A percentile compares a stretch with the other conserved stretches of the same genome.
These are phyloP conservation scores for Fusarium miscanthi DNA, from an alignment of 2,329 filamentous ascomycete species.

Conservation along the genomic window DNA sequence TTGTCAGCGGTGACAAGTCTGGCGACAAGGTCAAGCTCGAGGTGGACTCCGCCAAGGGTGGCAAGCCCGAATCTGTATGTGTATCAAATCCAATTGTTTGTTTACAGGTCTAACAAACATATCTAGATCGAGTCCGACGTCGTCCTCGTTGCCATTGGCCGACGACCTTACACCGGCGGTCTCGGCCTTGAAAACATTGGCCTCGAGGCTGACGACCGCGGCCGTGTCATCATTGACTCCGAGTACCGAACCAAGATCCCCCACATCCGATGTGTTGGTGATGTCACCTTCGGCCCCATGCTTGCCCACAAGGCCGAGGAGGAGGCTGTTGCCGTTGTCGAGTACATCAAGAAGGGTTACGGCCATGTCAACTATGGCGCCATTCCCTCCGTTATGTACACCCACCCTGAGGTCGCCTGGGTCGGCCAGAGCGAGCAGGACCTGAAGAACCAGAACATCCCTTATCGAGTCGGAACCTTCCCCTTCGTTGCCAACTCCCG, in stretches of 20 bases:
- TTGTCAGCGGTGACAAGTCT: constrained; percentile 82
- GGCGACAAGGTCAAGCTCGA: constrained; percentile 83
- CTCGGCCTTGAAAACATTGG: constrained; percentile 95
- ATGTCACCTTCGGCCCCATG: constrained; percentile 98
- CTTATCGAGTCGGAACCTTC: constrained; percentile 94
- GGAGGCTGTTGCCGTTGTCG: constrained; percentile 92
- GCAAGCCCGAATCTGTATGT: constrained; percentile 89
- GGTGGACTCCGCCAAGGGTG: constrained; percentile 93
- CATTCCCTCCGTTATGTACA: constrained; percentile 99
- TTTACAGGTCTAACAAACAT: constrained; percentile 36
- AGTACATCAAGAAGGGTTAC: constrained; percentile 98
- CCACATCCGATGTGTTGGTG: constrained; percentile 96
- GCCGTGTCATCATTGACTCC: constrained; percentile 95
- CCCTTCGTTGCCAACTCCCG: constrained; percentile 98
- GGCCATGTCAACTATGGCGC: constrained; percentile 99
- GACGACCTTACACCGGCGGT: constrained; percentile 91
- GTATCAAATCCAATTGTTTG: background rate
- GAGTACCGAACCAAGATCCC: constrained; percentile 98
- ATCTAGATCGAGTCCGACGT: constrained; percentile 90
- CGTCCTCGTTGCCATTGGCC: constrained; percentile 95
- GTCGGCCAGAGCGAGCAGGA: constrained; percentile 98
- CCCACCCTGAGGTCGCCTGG: constrained; percentile 97
- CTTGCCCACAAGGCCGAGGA: constrained; percentile 99
- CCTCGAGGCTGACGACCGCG: constrained; percentile 90
- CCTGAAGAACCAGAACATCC: constrained; percentile 87